phyloP scores from a whole-genome alignment of 108 stramenopile species.

The Fragilaria crotonensis region DNA sequence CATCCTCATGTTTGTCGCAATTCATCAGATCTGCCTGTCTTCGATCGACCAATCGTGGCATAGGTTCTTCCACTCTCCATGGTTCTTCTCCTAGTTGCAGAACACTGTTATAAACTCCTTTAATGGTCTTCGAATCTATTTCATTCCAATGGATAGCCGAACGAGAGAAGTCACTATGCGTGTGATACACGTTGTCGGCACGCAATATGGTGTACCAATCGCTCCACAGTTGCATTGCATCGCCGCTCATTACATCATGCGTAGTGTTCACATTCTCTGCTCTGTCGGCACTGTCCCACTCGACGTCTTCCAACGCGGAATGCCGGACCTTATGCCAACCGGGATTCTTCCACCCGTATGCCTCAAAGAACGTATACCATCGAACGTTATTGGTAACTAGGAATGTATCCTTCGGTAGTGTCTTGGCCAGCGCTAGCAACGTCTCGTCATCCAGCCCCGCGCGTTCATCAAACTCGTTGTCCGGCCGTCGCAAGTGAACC shows the following conservation, averaged over 20 bases:
- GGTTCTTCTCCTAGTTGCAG: constrained; percentile 7
- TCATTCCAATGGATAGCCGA: constrained; percentile 40
- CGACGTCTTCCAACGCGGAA: constrained; percentile 16
- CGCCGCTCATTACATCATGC: no score
- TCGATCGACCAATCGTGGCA: not conserved
- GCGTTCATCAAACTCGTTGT: constrained; percentile 21
- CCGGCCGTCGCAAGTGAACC: constrained; percentile 39
- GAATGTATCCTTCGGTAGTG: constrained; percentile 17
- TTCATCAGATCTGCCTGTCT: not conserved
- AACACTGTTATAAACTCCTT: constrained; percentile 27
- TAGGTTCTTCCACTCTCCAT: not conserved
- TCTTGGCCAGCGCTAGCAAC: constrained; percentile 9
- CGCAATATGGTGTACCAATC: constrained; percentile 40
- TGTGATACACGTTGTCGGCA: constrained; percentile 35
- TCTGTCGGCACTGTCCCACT: no score
- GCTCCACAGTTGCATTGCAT: constrained; percentile 31
- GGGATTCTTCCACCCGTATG: constrained; percentile 33
- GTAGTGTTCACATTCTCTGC: no score
- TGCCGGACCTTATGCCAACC: constrained; percentile 26
- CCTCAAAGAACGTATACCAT: constrained; percentile 26
- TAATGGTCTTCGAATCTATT: constrained; percentile 15
- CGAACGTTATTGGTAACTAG: constrained; percentile 38
- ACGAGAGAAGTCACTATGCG: constrained; percentile 37
- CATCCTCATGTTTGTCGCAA: not conserved
- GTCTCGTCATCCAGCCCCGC: constrained; percentile 28